Percentiles rank a stretch among this genome's conserved stretches.
Evolutionary conservation across 2,329 filamentous ascomycete genomes (phyloP).

Genomic region (Fusarium miscanthi): DNA sequence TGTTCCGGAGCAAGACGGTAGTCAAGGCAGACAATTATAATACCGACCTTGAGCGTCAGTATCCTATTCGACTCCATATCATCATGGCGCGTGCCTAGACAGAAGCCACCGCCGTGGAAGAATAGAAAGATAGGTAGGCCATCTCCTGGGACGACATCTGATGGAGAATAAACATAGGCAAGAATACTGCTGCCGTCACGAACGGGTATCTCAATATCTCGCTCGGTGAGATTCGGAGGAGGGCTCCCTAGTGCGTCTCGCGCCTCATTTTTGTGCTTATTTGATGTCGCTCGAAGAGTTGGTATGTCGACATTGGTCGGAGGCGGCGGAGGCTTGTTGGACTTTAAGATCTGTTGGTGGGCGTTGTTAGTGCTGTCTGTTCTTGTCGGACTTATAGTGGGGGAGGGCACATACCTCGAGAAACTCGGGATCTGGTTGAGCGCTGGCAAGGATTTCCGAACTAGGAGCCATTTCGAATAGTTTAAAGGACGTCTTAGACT

Average conservation of each 20-base stretch:
- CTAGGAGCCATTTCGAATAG: neutral
- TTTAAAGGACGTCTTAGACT: neutral
- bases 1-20: neutral
- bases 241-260: neutral
- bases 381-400: neutral
- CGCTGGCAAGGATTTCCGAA: neutral
- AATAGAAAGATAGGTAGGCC: neutral
- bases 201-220: neutral
- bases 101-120: neutral
- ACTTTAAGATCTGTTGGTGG: neutral
- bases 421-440: neutral
- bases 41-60: rapidly evolving
- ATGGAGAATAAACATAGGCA: neutral
- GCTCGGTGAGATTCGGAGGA: neutral
- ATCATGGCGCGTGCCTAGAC: neutral
- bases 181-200: neutral
- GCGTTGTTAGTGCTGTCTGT: neutral
- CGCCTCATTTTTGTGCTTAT: neutral
- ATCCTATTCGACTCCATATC: neutral
- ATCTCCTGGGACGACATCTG: neutral
- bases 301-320: neutral
- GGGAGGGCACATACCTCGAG: neutral
- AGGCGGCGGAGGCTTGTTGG: neutral
- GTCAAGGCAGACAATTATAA: neutral
- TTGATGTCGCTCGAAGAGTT: neutral